Conservation (phyloP, 805 yeast genomes). For the Kodamaea hsintzibuensis region DNA sequence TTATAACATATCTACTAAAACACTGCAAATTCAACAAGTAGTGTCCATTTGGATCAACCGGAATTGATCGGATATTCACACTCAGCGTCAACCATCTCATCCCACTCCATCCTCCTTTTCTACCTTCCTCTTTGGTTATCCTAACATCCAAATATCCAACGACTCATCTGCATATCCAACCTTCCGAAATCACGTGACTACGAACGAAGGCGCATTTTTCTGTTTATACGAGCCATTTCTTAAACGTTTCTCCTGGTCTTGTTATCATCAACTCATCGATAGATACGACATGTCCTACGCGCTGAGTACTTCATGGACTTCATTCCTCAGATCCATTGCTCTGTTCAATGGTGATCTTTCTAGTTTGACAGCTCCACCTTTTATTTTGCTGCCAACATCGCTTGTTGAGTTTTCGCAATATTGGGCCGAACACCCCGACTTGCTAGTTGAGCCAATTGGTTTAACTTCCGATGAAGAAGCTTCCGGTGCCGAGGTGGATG, state of each 20-base stretch:
- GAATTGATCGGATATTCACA: no score
- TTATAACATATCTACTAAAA: no score
- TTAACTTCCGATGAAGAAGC: slow-evolving; percentile 44
- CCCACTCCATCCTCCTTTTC: no score
- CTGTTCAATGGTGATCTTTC: slow-evolving; percentile 93
- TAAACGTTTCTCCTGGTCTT: no score
- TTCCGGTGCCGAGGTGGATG: slow-evolving; percentile 32
- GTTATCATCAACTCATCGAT: background rate
- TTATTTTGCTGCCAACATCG: slow-evolving; percentile 88
- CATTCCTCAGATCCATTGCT: slow-evolving; percentile 86
- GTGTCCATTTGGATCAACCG: no score
- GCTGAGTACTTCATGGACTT: slow-evolving; percentile 70
- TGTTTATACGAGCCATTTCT: background rate
- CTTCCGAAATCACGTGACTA: background rate
- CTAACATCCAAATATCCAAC: no score
- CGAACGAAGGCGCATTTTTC: slow-evolving; percentile 5
- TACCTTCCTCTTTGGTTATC: no score
- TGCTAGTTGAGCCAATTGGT: slow-evolving; percentile 70
- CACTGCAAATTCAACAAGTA: no score
- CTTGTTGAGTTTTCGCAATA: slow-evolving; percentile 89
- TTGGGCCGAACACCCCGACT: slow-evolving; percentile 92
- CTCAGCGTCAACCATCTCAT: no score
- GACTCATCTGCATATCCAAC: background rate
- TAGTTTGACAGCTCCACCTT: slow-evolving; percentile 95
- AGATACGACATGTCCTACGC: slow-evolving; percentile 21